These are phyloP conservation scores for Phylloporus arenicola DNA, from an alignment of 768 basidiomycete species.

Conservation along the genomic window DNA sequence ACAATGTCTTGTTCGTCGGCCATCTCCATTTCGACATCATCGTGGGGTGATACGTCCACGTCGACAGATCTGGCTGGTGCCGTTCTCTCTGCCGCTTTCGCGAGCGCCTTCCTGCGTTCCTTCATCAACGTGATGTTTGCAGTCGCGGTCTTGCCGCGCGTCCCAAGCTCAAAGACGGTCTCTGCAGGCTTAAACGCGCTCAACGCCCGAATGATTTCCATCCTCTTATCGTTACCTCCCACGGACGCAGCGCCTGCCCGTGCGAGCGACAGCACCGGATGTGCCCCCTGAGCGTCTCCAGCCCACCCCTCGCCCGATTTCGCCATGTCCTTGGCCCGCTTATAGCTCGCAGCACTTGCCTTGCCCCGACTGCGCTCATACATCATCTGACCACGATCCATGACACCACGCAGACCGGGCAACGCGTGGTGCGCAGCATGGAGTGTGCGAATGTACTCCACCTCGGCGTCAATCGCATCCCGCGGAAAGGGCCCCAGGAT, in stretches of 20 bases:
- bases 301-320: slow-evolving; percentile 66
- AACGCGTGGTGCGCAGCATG: slow-evolving; percentile 63
- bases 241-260: slow-evolving; percentile 16
- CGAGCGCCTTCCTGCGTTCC: slow-evolving; percentile 72
- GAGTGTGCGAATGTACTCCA: slow-evolving; percentile 69
- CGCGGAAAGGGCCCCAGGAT: slow-evolving; percentile 81
- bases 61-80: slow-evolving; percentile 7
- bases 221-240: slow-evolving; percentile 49
- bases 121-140: slow-evolving; percentile 78
- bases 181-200: slow-evolving; percentile 80
- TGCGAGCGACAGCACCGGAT: slow-evolving; percentile 58
- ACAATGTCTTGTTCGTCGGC: slow-evolving; percentile 75
- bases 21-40: slow-evolving; percentile 49
- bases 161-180: slow-evolving; percentile 87
- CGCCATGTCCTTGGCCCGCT: slow-evolving; percentile 82
- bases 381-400: slow-evolving; percentile 85
- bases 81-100: slow-evolving; percentile 53
- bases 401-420: slow-evolving; percentile 66
- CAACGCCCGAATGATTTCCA: slow-evolving; percentile 66
- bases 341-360: slow-evolving; percentile 79
- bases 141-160: slow-evolving; percentile 55
- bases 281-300: slow-evolving; percentile 52
- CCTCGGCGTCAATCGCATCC: slow-evolving; percentile 73
- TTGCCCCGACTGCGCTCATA: slow-evolving; percentile 93
- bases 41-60: slow-evolving; percentile 21